phyloP scores from a whole-genome alignment of 2,329 filamentous ascomycete genomes.

The Aspergillus fructus region DNA sequence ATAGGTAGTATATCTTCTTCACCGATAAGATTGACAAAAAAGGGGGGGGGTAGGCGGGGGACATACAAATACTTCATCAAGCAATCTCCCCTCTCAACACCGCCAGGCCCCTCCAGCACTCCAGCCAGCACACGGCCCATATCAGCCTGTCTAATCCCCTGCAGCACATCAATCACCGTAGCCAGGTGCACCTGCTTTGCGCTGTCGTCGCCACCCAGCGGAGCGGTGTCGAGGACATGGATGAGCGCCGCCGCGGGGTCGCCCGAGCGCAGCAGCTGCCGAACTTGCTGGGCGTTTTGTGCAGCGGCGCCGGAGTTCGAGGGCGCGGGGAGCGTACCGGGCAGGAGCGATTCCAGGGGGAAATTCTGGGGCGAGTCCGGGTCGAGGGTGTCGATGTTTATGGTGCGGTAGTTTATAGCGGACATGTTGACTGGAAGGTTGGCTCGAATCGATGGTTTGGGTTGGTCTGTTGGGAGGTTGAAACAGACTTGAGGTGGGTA shows the following conservation, averaged over 20 bases:
- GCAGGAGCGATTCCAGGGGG: conserved; percentile 78
- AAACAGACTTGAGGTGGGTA: background rate
- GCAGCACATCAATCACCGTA: conserved; percentile 87
- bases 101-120: conserved; percentile 75
- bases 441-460: background rate
- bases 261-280: conserved; percentile 81
- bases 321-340: conserved; percentile 66
- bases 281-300: conserved; percentile 73
- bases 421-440: conserved; percentile 31
- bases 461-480: background rate
- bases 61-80: conserved; percentile 96
- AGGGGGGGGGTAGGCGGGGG: background rate
- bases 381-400: conserved; percentile 89
- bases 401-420: conserved; percentile 72
- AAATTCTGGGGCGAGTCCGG: conserved; percentile 92
- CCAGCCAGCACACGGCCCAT: conserved; percentile 85
- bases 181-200: conserved; percentile 81
- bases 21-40: background rate
- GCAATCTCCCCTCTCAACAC: conserved; percentile 82
- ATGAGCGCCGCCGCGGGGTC: conserved; percentile 84
- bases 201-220: conserved; percentile 57
- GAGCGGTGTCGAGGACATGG: conserved; percentile 79
- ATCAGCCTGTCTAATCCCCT: conserved; percentile 93
- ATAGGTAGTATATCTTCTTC: no score
- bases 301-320: conserved; percentile 76